Evolutionary conservation across 345 rosid species (phyloP), one percentile per base, ranked within the genome.

Genomic region (Lumnitzera racemosa): DNA sequence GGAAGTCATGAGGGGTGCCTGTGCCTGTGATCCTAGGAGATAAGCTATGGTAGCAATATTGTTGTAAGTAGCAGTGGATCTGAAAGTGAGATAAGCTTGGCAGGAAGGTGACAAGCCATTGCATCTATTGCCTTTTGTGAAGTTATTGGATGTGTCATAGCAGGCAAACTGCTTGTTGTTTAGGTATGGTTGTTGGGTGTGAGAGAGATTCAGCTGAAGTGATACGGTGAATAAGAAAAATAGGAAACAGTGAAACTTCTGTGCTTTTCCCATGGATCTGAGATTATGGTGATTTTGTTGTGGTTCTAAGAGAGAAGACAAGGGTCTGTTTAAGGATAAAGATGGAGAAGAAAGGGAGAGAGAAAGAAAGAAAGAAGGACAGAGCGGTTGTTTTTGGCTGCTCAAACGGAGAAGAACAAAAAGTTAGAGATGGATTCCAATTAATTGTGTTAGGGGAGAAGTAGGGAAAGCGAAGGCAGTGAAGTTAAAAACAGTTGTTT

Each of bases 41-140:
- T 64, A 47, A 54, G 65, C 74, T 63, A 87, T 78, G 53, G 60
- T 0, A 61, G 53, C 66, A 0, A 91, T 69, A 15, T 87, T 51
- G 59, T 16, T 27, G 77, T 87, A 85, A 52, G 64, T 62, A 27
- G 78, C 70, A 13, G 59, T 65, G 15, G 98, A 67, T 53, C 94
- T 74, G 84, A 87, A 92, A 70, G 94, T 89, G 54, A 92, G 74
- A 67, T 82, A 89, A 17, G 94, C 80, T 24, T 63, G 82, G 68
- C 98, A 92, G 3, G 89, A 66, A 24, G 55, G 2, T 27, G 11
- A 48, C 11, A 62, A 65, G 49, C 80, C 84, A 63, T 76, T 89
- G 76, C 92, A 87, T 11, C 27, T 9, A 65, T 17, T 81, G 11
- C 96, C 91, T 55, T 53, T 47, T 51, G 96, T 88, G 57, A 59